These are phyloP conservation scores for Neurospora cerealis DNA, from an alignment of 495 filamentous ascomycete genomes.

Conservation along the genomic window DNA sequence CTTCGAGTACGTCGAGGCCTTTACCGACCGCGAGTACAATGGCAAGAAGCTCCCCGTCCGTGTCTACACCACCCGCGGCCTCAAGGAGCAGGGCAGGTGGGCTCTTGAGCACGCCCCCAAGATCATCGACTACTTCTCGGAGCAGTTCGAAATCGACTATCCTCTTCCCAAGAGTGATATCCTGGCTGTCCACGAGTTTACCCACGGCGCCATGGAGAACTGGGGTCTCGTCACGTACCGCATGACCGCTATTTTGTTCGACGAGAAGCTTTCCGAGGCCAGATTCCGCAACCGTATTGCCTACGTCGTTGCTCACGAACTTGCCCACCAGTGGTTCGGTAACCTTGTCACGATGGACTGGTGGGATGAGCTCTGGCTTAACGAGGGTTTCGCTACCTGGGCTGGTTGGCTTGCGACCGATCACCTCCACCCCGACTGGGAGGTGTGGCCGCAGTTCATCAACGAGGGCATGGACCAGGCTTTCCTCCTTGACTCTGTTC, in stretches of 20 bases:
- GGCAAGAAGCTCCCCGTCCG: slow-evolving; percentile 84
- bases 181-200: slow-evolving; percentile 92
- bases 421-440: slow-evolving; percentile 87
- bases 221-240: slow-evolving; percentile 97
- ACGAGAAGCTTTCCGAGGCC: slow-evolving; percentile 81
- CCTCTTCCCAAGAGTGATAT: slow-evolving; percentile 93
- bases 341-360: slow-evolving; percentile 85
- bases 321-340: slow-evolving; percentile 98
- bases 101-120: slow-evolving; percentile 78
- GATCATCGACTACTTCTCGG: slow-evolving; percentile 90
- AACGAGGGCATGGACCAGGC: slow-evolving; percentile 87
- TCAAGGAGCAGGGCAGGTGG: slow-evolving; percentile 79
- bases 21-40: slow-evolving; percentile 78
- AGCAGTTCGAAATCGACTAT: slow-evolving; percentile 90
- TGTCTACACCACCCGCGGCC: slow-evolving; percentile 85
- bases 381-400: slow-evolving; percentile 97
- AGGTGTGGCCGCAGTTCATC: slow-evolving; percentile 92
- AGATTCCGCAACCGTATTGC: slow-evolving; percentile 83
- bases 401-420: slow-evolving; percentile 91
- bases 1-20: slow-evolving; percentile 89
- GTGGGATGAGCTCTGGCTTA: slow-evolving; percentile 96
- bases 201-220: slow-evolving; percentile 55
- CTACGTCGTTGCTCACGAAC: slow-evolving; percentile 88
- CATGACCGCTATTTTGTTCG: slow-evolving; percentile 84
- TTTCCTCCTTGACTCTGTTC: slow-evolving; percentile 76